Conservation (phyloP, 2,329 filamentous ascomycete genomes). For the Scedosporium boydii region DNA sequence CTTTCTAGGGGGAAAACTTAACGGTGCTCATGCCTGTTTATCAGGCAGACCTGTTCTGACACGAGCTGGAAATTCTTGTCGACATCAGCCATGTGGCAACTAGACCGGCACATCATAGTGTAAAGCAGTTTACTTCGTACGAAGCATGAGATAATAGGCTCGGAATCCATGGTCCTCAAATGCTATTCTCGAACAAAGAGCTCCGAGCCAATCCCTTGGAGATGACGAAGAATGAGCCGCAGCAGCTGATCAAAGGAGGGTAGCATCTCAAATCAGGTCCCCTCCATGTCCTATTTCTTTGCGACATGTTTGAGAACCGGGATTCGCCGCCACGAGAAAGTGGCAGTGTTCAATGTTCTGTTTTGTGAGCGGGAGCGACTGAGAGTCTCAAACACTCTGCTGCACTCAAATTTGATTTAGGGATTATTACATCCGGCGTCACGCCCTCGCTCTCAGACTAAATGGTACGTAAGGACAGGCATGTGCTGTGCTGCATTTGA, state of each 20-base stretch:
- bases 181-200: neutral
- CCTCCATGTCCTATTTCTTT: neutral
- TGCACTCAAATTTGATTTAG: neutral
- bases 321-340: neutral
- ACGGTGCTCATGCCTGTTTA: no score
- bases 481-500: neutral
- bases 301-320: neutral
- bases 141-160: neutral
- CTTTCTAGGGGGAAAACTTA: no score
- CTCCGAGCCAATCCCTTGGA: constrained; percentile 1
- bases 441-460: neutral
- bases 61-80: no score
- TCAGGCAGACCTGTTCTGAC: no score
- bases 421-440: neutral
- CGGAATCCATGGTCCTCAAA: neutral
- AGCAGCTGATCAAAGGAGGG: neutral
- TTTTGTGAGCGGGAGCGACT: neutral
- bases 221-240: neutral
- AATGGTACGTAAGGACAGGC: neutral
- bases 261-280: neutral
- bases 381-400: neutral
- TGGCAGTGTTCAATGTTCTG: neutral
- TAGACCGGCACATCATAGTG: no score
- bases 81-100: no score
- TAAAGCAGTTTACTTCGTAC: no score